Evolutionary conservation across 2,329 filamentous ascomycete genomes (phyloP), one percentile per base, ranked within the genome.

Genomic region (Alternaria consortialis): DNA sequence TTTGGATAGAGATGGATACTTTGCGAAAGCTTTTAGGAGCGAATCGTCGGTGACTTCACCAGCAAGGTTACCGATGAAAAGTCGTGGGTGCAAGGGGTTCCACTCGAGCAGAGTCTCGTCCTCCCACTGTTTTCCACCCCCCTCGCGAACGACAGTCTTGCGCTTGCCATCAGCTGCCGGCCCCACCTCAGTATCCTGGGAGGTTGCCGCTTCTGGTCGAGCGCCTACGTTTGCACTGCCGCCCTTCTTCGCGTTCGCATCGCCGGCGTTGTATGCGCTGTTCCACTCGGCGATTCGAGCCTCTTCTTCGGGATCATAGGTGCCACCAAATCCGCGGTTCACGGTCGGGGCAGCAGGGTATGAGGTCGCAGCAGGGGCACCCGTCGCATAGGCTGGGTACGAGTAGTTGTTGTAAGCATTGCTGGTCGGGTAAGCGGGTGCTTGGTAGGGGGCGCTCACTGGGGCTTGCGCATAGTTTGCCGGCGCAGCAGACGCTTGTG

Each of bases 11-110:
- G 93, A 96, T 17, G 88, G 85, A 85, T 96, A 99, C 60, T 90
- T 89, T 20, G 92, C 85, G 73, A 99, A 99, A 2, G 95, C 95
- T 81, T 99, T 99, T 72, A 95, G 85, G 11, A 99, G 85, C 1
- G 92, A 95, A 57, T 99, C 95, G 79, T 99, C 95, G 1, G 95
- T 99, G 31, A 97, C 95, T 83, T 99, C 95, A 69, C 95, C 95
- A 40, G 95, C 95, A 53, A 99, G 86, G 78, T 99, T 99, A 66
- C 95, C 95, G 15, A 98, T 93, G 79, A 98, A 98, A 43, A 99
- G 88, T 36, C 95, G 92, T 74, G 97, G 91, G 77, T 99, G 95
- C 29, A 91, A 87, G 1, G 94, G 94, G 75, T 98, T 94, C 95
- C 95, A 99, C 77, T 98, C 95, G 2, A 98, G 86, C 4, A 99